Conservation (phyloP, 2,329 filamentous ascomycete genomes). For the Eurotiales sp. region DNA sequence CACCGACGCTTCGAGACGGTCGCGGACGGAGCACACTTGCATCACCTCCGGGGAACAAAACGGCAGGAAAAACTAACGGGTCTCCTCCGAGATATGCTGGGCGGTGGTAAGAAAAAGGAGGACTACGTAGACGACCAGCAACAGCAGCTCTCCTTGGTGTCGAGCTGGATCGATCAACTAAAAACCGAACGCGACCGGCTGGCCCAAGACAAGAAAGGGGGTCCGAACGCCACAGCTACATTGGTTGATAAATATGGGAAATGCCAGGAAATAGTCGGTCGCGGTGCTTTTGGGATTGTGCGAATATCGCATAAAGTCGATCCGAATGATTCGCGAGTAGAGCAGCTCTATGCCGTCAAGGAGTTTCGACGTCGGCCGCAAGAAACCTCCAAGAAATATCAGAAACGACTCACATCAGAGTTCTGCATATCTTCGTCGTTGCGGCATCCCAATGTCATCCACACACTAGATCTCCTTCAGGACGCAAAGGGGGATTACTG, state of each 20-base stretch:
- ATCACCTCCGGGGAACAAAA: slow-evolving; percentile 83
- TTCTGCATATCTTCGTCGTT: slow-evolving; percentile 98
- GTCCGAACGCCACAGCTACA: slow-evolving; percentile 69
- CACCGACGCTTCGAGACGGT: slow-evolving; percentile 55
- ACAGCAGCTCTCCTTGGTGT: slow-evolving; percentile 82
- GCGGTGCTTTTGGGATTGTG: slow-evolving; percentile 95
- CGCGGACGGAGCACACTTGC: slow-evolving; percentile 71
- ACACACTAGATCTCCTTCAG: slow-evolving; percentile 90
- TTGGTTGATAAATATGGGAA: slow-evolving; percentile 97
- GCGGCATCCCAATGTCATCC: slow-evolving; percentile 95
- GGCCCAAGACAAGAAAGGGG: slow-evolving; percentile 71
- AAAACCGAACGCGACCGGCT: slow-evolving; percentile 78
- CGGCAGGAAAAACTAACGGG: slow-evolving; percentile 92
- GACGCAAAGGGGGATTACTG: slow-evolving; percentile 97
- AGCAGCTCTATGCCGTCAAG: slow-evolving; percentile 95
- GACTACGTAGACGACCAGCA: slow-evolving; percentile 59
- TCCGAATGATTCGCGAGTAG: slow-evolving; percentile 68
- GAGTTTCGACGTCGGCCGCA: slow-evolving; percentile 93
- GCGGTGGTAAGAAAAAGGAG: slow-evolving; percentile 74
- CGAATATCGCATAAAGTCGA: slow-evolving; percentile 95
- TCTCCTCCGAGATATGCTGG: slow-evolving; percentile 80
- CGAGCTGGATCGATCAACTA: slow-evolving; percentile 91
- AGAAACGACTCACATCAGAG: slow-evolving; percentile 92
- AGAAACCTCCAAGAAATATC: slow-evolving; percentile 95
- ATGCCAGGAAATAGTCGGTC: slow-evolving; percentile 93